phyloP scores from a whole-genome alignment of 345 rosid species.

The Citrus inodora region DNA sequence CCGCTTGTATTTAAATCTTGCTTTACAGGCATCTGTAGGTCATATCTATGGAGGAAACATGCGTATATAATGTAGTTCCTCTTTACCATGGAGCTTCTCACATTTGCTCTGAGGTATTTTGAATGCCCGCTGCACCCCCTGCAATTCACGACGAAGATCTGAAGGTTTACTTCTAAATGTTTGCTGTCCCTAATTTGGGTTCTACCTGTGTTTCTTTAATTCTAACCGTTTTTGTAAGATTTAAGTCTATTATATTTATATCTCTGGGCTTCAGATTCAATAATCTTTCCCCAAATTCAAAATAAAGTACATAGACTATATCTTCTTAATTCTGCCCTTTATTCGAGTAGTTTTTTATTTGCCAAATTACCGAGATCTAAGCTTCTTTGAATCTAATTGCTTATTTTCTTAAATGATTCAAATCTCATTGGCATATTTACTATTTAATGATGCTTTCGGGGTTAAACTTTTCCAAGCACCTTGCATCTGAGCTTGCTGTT shows the following conservation, averaged over 20 bases:
- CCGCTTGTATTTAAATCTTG: background rate
- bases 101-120: background rate
- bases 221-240: background rate
- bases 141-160: background rate
- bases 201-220: background rate
- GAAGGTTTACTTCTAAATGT: background rate
- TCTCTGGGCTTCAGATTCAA: background rate
- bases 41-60: slow-evolving; percentile 77
- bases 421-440: background rate
- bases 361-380: too few relatives aligned
- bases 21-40: slow-evolving; percentile 52
- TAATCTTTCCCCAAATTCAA: too few relatives aligned
- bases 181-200: background rate
- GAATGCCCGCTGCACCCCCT: background rate
- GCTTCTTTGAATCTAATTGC: background rate
- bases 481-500: background rate
- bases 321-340: too few relatives aligned
- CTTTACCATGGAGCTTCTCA: background rate
- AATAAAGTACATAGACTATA: too few relatives aligned
- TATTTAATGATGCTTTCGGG: background rate
- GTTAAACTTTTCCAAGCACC: background rate
- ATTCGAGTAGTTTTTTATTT: too few relatives aligned
- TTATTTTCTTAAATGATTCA: background rate
- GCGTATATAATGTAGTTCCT: slow-evolving; percentile 22
- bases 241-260: background rate